phyloP scores from a whole-genome alignment of 345 rosid species.

The Pugionium cornutum region DNA sequence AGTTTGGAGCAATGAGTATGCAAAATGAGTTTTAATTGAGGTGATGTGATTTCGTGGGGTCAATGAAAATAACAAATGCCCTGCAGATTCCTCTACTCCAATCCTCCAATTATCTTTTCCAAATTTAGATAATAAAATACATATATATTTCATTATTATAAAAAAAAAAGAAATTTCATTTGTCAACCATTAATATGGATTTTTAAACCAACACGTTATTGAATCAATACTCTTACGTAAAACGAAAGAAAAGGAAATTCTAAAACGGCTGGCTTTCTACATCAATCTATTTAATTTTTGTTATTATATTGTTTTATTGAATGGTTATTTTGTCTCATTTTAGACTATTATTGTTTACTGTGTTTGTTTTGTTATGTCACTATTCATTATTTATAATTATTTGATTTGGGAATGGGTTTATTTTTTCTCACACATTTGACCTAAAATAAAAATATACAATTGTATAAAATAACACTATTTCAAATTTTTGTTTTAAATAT shows the following conservation, averaged over 20 bases:
- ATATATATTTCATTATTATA: conserved; percentile 21
- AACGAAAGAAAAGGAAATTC: conserved; percentile 29
- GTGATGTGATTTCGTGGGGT: conserved; percentile 27
- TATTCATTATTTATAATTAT: background rate
- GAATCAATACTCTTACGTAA: conserved; percentile 32
- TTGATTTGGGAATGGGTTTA: background rate
- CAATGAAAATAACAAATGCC: conserved; percentile 32
- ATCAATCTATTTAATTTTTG: background rate
- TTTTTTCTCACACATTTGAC: too few species aligned
- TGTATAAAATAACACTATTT: too few species aligned
- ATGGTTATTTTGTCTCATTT: background rate
- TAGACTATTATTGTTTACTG: background rate
- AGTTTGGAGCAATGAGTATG: conserved; percentile 24
- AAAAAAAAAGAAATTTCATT: background rate
- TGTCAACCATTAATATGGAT: conserved; percentile 19
- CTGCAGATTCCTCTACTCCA: conserved; percentile 32
- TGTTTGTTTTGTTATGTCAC: background rate
- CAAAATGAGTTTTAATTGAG: conserved; percentile 10
- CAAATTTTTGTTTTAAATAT: too few species aligned
- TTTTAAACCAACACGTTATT: conserved; percentile 32
- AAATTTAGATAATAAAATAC: conserved; percentile 13
- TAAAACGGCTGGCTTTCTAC: conserved; percentile 35
- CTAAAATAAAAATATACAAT: too few species aligned
- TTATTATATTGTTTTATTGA: too few species aligned
- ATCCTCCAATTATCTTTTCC: conserved; percentile 29